phyloP scores from a whole-genome alignment of 1,284 basidiomycete genomes.

The Cystobasidium slooffiae region DNA sequence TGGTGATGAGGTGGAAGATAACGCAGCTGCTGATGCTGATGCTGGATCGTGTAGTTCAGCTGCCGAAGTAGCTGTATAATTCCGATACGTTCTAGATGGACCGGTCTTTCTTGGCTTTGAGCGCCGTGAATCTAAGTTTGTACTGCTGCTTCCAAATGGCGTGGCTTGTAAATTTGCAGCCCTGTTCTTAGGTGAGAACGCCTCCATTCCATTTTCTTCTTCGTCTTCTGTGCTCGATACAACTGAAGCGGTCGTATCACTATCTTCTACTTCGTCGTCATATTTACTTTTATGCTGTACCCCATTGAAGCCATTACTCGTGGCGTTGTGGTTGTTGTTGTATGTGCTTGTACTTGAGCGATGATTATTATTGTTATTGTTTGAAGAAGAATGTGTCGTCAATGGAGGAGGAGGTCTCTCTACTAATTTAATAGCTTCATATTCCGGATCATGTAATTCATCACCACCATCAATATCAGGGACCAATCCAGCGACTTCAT shows the following conservation, averaged over 20 bases:
- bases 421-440: conserved; percentile 38
- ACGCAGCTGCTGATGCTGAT: too few relatives aligned
- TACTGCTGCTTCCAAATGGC: neutral
- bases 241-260: neutral
- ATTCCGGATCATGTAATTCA: conserved; percentile 43
- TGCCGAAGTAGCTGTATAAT: neutral
- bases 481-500: conserved; percentile 33
- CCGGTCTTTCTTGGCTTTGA: neutral
- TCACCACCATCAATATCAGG: conserved; percentile 33
- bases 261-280: neutral
- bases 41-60: too few relatives aligned
- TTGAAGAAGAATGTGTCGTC: conserved; percentile 17
- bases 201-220: conserved; percentile 31
- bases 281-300: too few relatives aligned
- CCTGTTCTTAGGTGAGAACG: conserved; percentile 25
- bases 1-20: too few relatives aligned
- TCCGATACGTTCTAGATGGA: conserved; percentile 18
- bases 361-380: too few relatives aligned
- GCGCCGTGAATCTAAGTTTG: neutral
- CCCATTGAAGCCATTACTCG: too few relatives aligned
- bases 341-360: neutral
- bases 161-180: neutral
- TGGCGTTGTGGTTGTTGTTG: neutral
- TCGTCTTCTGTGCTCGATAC: conserved; percentile 33
- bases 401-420: conserved; percentile 20